Percentiles rank a stretch among this genome's conserved stretches.
phyloP scores from a whole-genome alignment of 805 yeast genomes.

The Metschnikowia colocasiae region DNA sequence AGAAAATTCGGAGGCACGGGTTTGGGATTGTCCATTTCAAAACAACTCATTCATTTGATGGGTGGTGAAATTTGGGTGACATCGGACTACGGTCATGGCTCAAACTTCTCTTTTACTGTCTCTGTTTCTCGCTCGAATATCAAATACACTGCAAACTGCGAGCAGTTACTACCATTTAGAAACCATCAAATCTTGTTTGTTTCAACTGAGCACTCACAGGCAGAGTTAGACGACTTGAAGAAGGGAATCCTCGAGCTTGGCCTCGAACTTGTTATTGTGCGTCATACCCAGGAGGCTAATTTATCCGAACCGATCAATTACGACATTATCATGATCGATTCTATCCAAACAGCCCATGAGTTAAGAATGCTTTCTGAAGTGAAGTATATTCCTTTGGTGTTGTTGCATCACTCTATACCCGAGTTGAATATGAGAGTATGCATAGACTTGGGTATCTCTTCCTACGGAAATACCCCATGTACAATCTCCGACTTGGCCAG shows the following conservation, averaged over 20 bases:
- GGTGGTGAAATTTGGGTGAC: slow-evolving; percentile 94
- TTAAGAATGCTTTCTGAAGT: slow-evolving; percentile 70
- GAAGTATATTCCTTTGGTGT: slow-evolving; percentile 79
- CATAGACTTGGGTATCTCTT: slow-evolving; percentile 79
- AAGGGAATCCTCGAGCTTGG: slow-evolving; percentile 52
- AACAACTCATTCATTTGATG: slow-evolving; percentile 83
- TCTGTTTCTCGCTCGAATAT: slow-evolving; percentile 71
- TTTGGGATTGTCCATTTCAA: slow-evolving; percentile 81
- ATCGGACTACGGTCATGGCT: slow-evolving; percentile 74
- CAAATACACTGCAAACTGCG: slow-evolving; percentile 59
- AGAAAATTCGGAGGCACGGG: slow-evolving; percentile 94
- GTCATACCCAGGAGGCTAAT: slow-evolving; percentile 54
- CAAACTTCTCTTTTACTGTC: slow-evolving; percentile 78
- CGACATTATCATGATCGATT: slow-evolving; percentile 81
- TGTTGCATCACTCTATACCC: slow-evolving; percentile 71
- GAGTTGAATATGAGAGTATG: slow-evolving; percentile 77
- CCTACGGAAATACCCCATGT: slow-evolving; percentile 87
- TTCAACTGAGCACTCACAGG: slow-evolving; percentile 55
- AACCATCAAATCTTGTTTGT: slow-evolving; percentile 68
- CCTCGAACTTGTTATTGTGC: slow-evolving; percentile 58
- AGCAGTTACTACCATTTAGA: slow-evolving; percentile 67
- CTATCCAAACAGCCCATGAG: slow-evolving; percentile 67
- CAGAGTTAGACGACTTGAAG: slow-evolving; percentile 49
- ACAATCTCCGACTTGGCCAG: slow-evolving; percentile 77
- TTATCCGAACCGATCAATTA: slow-evolving; percentile 56